These are phyloP conservation scores for Paecilomyces dactylethromorphus DNA, from an alignment of 2,329 filamentous ascomycete species.

Conservation along the genomic window DNA sequence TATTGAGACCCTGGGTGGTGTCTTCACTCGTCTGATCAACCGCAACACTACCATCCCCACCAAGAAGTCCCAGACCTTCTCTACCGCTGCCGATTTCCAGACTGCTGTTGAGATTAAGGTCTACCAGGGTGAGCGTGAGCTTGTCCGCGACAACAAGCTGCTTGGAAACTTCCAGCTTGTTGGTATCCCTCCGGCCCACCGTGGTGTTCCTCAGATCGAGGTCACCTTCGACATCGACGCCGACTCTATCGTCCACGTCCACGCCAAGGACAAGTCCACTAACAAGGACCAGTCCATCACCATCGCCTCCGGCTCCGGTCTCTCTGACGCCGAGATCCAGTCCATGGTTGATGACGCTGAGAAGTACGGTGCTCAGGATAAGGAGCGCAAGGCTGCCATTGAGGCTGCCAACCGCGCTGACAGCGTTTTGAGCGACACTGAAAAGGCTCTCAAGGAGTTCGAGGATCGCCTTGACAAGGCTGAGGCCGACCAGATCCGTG, in stretches of 20 bases:
- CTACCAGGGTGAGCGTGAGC: conserved; percentile 98
- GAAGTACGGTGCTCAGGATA: conserved; percentile 90
- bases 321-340: conserved; percentile 90
- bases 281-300: conserved; percentile 99
- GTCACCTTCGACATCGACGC: conserved; percentile 99
- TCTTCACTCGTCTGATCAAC: conserved; percentile 97
- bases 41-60: conserved; percentile 98
- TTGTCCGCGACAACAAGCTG: conserved; percentile 97
- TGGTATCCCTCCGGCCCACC: conserved; percentile 91
- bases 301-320: conserved; percentile 94
- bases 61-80: conserved; percentile 99
- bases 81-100: conserved; percentile 95
- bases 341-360: conserved; percentile 97
- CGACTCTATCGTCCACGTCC: conserved; percentile 94
- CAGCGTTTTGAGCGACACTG: conserved; percentile 92
- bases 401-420: conserved; percentile 97
- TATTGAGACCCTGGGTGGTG: conserved; percentile 97
- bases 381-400: conserved; percentile 92
- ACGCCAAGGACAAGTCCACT: conserved; percentile 98
- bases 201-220: conserved; percentile 92
- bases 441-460: conserved; percentile 96
- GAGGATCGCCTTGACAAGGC: conserved; percentile 94
- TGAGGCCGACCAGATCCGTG: conserved; percentile 84
- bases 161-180: conserved; percentile 99
- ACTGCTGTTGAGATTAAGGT: conserved; percentile 99